Conservation (phyloP, 306 rosid species). For the Dalbergia oliveri region DNA sequence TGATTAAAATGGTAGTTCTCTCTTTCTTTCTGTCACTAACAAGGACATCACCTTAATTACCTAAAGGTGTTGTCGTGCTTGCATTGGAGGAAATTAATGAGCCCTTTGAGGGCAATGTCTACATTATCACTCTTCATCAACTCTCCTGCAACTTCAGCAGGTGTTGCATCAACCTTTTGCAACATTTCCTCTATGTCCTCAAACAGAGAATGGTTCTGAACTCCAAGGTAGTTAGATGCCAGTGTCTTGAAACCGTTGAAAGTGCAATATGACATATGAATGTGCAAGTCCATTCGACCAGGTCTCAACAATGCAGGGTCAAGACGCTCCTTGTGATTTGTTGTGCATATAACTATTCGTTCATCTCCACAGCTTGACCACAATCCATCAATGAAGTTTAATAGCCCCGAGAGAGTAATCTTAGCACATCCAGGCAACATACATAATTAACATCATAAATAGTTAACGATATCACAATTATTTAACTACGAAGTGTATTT, state of each 20-base stretch:
- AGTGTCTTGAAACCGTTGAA: conserved; percentile 58
- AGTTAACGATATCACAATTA: too few species aligned
- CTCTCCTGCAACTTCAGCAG: conserved; percentile 71
- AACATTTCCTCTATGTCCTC: conserved; percentile 48
- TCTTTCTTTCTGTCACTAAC: not conserved
- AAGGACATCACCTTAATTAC: not conserved
- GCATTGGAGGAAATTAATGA: conserved; percentile 54
- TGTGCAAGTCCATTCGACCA: conserved; percentile 71
- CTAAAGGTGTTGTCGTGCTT: not conserved
- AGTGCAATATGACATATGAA: conserved; percentile 61
- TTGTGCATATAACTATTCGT: conserved; percentile 59
- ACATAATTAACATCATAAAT: not conserved
- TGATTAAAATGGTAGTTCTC: too few species aligned
- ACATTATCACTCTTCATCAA: conserved; percentile 56
- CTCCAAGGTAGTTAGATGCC: conserved; percentile 56
- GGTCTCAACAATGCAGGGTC: conserved; percentile 69
- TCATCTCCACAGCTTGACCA: conserved; percentile 77
- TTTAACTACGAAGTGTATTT: too few species aligned
- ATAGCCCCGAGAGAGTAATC: conserved; percentile 63
- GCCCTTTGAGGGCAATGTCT: conserved; percentile 58
- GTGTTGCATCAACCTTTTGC: conserved; percentile 54
- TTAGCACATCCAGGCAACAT: conserved; percentile 24
- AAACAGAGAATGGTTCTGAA: conserved; percentile 50
- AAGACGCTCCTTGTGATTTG: conserved; percentile 58
- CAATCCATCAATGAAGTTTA: conserved; percentile 70